Evolutionary conservation across 2,329 filamentous ascomycete species (phyloP).

Genomic region (Colletotrichum trifolii): DNA sequence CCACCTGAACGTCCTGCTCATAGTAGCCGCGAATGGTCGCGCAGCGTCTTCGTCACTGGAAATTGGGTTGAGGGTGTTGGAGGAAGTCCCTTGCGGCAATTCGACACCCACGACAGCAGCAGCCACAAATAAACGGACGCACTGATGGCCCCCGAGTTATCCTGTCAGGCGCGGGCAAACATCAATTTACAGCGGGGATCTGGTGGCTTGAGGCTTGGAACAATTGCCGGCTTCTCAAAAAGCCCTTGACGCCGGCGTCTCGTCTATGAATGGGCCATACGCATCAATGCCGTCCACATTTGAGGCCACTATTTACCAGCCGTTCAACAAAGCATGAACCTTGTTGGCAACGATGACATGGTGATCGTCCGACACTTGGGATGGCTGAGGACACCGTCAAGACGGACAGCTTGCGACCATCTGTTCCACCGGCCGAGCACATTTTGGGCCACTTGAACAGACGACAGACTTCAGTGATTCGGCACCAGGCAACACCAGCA

Average conservation of each 20-base stretch:
- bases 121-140: constrained; percentile 31
- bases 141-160: constrained; percentile 18
- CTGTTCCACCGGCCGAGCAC: constrained; percentile 18
- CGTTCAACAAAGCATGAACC: constrained; percentile 26
- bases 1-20: too few relatives aligned
- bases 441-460: not conserved
- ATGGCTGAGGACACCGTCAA: constrained; percentile 18
- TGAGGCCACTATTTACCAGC: constrained; percentile 12
- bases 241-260: constrained; percentile 18
- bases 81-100: constrained; percentile 11
- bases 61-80: not conserved
- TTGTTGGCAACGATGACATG: constrained; percentile 16
- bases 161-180: not conserved
- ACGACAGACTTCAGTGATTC: not conserved
- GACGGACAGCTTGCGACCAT: constrained; percentile 6
- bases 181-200: not conserved
- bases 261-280: constrained; percentile 11
- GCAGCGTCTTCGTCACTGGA: constrained; percentile 1
- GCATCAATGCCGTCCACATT: constrained; percentile 17
- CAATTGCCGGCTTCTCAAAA: constrained; percentile 15
- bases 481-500: too few relatives aligned
- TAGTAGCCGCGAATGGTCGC: not conserved
- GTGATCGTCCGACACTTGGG: constrained; percentile 30
- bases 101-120: constrained; percentile 18
- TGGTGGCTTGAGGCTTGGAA: not conserved